A percentile compares a stretch with the other conserved stretches of the same genome.
phyloP scores from a whole-genome alignment of 2,329 filamentous ascomycete genomes.

The Mariannaea sp. region DNA sequence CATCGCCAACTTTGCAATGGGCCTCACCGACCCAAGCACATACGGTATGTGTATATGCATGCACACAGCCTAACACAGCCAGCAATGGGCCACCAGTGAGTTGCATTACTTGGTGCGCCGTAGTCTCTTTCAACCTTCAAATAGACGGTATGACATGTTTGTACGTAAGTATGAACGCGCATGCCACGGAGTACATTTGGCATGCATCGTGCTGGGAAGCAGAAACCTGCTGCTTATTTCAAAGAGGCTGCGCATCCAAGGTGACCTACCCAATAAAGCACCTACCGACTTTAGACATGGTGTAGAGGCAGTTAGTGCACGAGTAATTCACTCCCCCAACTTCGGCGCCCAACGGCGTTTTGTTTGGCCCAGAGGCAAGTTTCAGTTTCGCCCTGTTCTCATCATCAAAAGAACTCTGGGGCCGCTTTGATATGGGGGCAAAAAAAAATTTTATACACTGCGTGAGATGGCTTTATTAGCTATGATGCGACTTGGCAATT shows the following conservation, averaged over 20 bases:
- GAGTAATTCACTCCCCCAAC: slow-evolving; percentile 12
- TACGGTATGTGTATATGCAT: slow-evolving; percentile 10
- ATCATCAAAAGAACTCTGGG: neutral
- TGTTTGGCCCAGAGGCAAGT: neutral
- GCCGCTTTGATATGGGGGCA: too few species aligned
- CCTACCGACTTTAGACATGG: too few species aligned
- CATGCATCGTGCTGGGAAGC: neutral
- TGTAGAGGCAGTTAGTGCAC: too few species aligned
- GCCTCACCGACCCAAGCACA: slow-evolving; percentile 15
- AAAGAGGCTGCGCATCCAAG: neutral
- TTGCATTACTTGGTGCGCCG: slow-evolving; percentile 1
- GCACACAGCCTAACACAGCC: slow-evolving; percentile 8
- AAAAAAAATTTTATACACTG: too few species aligned
- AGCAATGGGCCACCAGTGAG: neutral
- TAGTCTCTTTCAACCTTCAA: neutral
- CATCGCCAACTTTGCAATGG: too few species aligned
- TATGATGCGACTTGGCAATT: neutral
- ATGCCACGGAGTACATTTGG: neutral
- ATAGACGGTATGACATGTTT: neutral
- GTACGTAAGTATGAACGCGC: neutral
- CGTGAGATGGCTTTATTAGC: too few species aligned
- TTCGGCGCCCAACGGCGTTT: slow-evolving; percentile 12
- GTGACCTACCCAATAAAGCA: too few species aligned
- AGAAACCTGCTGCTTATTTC: neutral
- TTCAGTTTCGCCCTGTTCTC: slow-evolving; percentile 6